Conservation (phyloP, 2,329 filamentous ascomycete genomes). For the Neofusicoccum ribis region DNA sequence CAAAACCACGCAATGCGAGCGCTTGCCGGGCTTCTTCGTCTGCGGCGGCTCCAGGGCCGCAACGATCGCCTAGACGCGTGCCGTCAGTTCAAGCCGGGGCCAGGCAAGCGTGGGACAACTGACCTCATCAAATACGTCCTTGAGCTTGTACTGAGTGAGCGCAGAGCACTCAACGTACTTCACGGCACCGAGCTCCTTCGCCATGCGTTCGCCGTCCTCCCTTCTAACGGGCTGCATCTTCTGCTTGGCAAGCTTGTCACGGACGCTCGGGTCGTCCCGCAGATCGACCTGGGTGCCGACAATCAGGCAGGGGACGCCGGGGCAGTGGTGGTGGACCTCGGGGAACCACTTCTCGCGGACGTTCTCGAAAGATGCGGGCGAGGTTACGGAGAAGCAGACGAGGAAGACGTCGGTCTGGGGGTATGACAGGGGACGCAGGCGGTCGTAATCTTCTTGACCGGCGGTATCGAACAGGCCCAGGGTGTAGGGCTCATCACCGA, state of each 20-base stretch:
- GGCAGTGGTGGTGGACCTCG: conserved; percentile 97
- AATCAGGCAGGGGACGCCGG: conserved; percentile 94
- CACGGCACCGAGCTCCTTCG: conserved; percentile 93
- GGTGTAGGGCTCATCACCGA: conserved; percentile 97
- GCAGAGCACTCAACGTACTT: conserved; percentile 99
- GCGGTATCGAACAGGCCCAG: conserved; percentile 97
- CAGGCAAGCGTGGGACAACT: conserved; percentile 2
- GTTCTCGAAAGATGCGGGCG: conserved; percentile 97
- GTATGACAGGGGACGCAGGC: conserved; percentile 92
- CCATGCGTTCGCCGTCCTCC: conserved; percentile 94
- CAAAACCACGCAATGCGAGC: conserved; percentile 39
- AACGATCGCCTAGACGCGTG: conserved; percentile 74
- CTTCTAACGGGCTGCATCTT: conserved; percentile 92
- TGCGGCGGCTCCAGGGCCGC: conserved; percentile 87
- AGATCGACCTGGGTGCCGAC: conserved; percentile 98
- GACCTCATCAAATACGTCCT: conserved; percentile 99
- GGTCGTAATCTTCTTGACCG: conserved; percentile 99
- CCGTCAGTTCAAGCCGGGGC: not conserved
- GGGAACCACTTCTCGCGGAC: conserved; percentile 99
- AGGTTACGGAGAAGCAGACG: conserved; percentile 97
- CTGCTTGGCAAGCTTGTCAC: conserved; percentile 90
- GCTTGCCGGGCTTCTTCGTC: conserved; percentile 60
- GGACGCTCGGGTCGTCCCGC: conserved; percentile 80
- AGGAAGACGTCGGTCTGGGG: conserved; percentile 98
- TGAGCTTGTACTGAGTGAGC: conserved; percentile 95